phyloP scores from a whole-genome alignment of 306 rosid genomes.

The Vigna mungo region DNA sequence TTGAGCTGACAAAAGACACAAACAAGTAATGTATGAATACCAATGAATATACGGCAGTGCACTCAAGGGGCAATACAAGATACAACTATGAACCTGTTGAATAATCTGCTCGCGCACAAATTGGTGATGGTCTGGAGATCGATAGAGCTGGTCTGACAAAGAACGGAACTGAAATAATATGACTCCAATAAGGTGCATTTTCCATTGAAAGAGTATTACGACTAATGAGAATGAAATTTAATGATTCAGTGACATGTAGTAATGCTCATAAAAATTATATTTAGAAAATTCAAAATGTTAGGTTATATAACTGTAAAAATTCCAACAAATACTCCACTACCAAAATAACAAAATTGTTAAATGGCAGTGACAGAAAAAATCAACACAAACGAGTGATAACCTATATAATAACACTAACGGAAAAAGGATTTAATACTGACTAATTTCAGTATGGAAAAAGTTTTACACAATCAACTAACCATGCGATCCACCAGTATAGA shows the following conservation, averaged over 20 bases:
- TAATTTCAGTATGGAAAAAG: slow-evolving; percentile 1
- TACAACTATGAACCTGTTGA: slow-evolving; percentile 67
- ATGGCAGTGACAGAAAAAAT: not conserved
- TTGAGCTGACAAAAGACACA: slow-evolving; percentile 63
- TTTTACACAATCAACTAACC: not conserved
- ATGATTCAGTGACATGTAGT: not conserved
- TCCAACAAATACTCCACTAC: not conserved
- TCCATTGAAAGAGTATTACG: slow-evolving; percentile 2
- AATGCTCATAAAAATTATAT: slow-evolving; percentile 23
- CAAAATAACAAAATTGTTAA: not conserved
- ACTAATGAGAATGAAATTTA: not conserved
- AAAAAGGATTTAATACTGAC: slow-evolving; percentile 9
- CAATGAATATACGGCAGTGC: slow-evolving; percentile 21
- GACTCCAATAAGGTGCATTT: slow-evolving; percentile 40
- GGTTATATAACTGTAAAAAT: slow-evolving; percentile 15
- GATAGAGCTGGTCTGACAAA: slow-evolving; percentile 93
- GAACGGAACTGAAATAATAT: slow-evolving; percentile 82
- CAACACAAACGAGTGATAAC: slow-evolving; percentile 25
- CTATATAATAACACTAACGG: not conserved
- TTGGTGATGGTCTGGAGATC: slow-evolving; percentile 81
- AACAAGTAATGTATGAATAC: slow-evolving; percentile 32
- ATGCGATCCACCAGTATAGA: not conserved
- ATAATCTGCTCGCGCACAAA: slow-evolving; percentile 82
- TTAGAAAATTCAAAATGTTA: slow-evolving; percentile 15
- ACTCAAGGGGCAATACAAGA: not conserved